A percentile compares a stretch with the other conserved stretches of the same genome.
These are phyloP conservation scores for Suhomyces yuchorum DNA, from an alignment of 1,139 yeast species.

Conservation along the genomic window DNA sequence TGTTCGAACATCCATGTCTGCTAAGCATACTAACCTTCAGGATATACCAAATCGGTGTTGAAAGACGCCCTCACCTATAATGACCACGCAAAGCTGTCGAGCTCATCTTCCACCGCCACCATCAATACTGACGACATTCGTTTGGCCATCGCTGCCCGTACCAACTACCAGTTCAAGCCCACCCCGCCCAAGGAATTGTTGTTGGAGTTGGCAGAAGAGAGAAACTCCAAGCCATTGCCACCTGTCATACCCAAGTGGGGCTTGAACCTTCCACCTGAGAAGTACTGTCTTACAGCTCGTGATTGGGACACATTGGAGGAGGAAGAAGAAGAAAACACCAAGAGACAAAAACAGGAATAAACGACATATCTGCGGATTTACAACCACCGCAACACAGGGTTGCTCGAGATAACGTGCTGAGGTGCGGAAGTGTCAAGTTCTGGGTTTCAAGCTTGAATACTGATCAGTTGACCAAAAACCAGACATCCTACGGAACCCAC, in stretches of 20 bases:
- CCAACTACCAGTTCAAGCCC: constrained; percentile 93
- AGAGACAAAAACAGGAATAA: constrained; percentile 8
- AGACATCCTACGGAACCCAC: background rate
- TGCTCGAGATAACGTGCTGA: background rate
- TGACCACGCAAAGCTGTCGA: constrained; percentile 66
- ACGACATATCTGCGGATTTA: no score
- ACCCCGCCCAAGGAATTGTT: constrained; percentile 91
- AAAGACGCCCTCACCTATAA: constrained; percentile 87
- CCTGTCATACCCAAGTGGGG: constrained; percentile 94
- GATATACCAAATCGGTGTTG: constrained; percentile 82
- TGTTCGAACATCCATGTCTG: no score
- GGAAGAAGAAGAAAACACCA: constrained; percentile 25
- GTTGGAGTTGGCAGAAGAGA: constrained; percentile 86
- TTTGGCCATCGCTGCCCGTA: constrained; percentile 89
- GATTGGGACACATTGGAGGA: constrained; percentile 61
- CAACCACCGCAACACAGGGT: no score
- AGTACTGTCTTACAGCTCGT: constrained; percentile 85
- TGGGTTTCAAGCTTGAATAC: background rate
- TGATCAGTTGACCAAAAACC: background rate
- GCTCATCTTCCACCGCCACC: constrained; percentile 43
- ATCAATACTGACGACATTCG: constrained; percentile 88
- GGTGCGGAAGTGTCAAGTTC: background rate
- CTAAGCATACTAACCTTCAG: constrained; percentile 30
- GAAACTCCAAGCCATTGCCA: constrained; percentile 87
- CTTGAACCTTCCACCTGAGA: constrained; percentile 92